Base-by-base conservation (phyloP, 2,329 filamentous ascomycete genomes). In the Beauveria varroae region DNA sequence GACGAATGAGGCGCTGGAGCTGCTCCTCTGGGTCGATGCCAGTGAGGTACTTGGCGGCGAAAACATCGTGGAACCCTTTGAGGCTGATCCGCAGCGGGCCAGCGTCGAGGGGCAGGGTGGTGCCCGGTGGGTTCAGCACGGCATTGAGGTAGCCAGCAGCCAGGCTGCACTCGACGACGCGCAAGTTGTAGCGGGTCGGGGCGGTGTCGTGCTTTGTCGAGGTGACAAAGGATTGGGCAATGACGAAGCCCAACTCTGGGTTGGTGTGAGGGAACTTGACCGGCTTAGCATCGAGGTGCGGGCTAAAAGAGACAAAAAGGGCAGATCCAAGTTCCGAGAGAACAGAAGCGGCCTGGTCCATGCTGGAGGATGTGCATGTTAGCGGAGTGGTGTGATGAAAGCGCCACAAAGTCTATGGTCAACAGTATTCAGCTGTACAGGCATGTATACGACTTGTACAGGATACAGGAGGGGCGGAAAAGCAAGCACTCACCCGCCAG, bases 291-390 rank as follows among this genome's bases (percentile, higher is more conserved):
- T 83, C 81, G 57, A 99, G 87, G 20, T 79, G 81, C 3, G 95
- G 95, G 65, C 86, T 86, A 78, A 99, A 99, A 10, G 88, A 90
- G 63, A 97, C 93, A 71, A 96, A 93, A 49, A 97, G 84, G 10
- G 95, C 92, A 44, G 89, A 90, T 56, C 91, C 93, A 66, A 87
- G 86, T 68, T 91, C 83, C 0, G 92, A 93, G 75, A 99, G 95
- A 65, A 99, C 93, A 0, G 93, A 98, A 40, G 95, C 95, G 16
- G 92, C 88, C 77, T 99, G 95, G 71, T 99, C 95, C 95, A 99
- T 98, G 61, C 93, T 91, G 64, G 63, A 20, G 12, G n/a, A 34
- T 18, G 30, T 61, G 5, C 34, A 37, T 49, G 14, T 44, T 52
- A 57, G 55, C 30, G 14, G 10, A 12, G 18, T 20, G 14, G 8